Conservation (phyloP, 805 yeast genomes). For the Yarrowia divulgata region DNA sequence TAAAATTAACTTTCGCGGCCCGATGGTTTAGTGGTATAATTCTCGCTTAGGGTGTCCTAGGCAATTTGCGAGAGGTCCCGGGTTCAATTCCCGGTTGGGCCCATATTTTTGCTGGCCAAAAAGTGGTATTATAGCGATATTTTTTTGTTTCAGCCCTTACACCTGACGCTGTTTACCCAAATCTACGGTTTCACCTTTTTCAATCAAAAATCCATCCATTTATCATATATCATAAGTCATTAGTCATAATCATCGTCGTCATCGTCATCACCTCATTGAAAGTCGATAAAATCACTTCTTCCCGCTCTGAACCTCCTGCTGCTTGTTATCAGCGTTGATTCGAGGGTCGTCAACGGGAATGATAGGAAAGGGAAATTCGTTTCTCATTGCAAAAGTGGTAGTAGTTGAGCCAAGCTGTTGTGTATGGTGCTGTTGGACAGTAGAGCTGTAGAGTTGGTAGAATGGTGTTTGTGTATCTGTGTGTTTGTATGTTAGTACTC, state of each 20-base stretch:
- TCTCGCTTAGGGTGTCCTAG: constrained; percentile 36
- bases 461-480: too few relatives aligned
- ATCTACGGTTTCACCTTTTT: too few relatives aligned
- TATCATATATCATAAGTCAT: neutral
- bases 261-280: neutral
- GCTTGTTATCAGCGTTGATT: neutral
- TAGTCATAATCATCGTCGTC: neutral
- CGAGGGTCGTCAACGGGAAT: constrained; percentile 19
- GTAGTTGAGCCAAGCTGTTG: too few relatives aligned
- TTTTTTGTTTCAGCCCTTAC: neutral
- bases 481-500: too few relatives aligned
- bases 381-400: neutral
- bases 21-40: constrained; percentile 37
- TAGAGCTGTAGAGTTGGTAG: too few relatives aligned
- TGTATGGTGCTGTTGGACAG: too few relatives aligned
- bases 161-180: too few relatives aligned
- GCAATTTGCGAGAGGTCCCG: constrained; percentile 38
- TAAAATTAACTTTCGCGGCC: constrained; percentile 4
- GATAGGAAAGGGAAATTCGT: constrained; percentile 28
- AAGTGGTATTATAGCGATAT: neutral
- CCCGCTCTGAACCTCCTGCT: neutral
- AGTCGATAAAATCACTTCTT: neutral
- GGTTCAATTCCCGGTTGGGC: constrained; percentile 38
- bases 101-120: neutral
- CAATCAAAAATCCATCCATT: neutral